phyloP scores from a whole-genome alignment of 805 yeast species.

The Myxozyma mucilagina region DNA sequence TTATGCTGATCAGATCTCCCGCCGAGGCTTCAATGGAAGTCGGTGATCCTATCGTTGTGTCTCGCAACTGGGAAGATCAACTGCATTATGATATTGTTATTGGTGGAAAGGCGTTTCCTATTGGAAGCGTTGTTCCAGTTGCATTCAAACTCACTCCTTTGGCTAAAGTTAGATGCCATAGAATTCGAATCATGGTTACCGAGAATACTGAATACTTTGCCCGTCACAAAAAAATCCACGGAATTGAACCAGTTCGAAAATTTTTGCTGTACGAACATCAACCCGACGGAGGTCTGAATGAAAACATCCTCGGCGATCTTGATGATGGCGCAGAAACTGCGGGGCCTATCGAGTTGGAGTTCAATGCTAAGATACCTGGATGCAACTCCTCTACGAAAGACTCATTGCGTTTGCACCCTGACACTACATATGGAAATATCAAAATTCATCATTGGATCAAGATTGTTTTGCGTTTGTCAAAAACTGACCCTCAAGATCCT shows the following conservation, averaged over 20 bases:
- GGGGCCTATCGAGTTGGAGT: constrained; percentile 66
- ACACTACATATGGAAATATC: constrained; percentile 74
- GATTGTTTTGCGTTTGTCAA: constrained; percentile 76
- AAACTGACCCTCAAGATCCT: constrained; percentile 50
- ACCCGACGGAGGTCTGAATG: constrained; percentile 44
- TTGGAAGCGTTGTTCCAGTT: constrained; percentile 81
- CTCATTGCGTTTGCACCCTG: constrained; percentile 60
- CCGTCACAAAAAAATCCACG: constrained; percentile 78
- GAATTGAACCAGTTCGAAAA: constrained; percentile 87
- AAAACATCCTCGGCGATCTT: constrained; percentile 50
- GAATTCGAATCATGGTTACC: constrained; percentile 80
- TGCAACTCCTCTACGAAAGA: constrained; percentile 21
- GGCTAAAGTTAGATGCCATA: constrained; percentile 82
- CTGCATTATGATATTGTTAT: constrained; percentile 85
- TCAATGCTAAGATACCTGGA: constrained; percentile 77
- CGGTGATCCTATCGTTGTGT: constrained; percentile 88
- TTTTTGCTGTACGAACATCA: constrained; percentile 77
- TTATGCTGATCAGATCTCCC: constrained; percentile 72
- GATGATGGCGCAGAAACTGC: constrained; percentile 39
- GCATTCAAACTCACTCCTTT: constrained; percentile 82
- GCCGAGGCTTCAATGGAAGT: constrained; percentile 79
- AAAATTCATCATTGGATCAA: constrained; percentile 96
- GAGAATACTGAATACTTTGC: constrained; percentile 92
- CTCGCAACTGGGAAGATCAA: constrained; percentile 83
- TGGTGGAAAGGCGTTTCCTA: constrained; percentile 82